A percentile compares a stretch with the other conserved stretches of the same genome.
phyloP scores from a whole-genome alignment of 305 asterid genomes.

The Plantago rigida region DNA sequence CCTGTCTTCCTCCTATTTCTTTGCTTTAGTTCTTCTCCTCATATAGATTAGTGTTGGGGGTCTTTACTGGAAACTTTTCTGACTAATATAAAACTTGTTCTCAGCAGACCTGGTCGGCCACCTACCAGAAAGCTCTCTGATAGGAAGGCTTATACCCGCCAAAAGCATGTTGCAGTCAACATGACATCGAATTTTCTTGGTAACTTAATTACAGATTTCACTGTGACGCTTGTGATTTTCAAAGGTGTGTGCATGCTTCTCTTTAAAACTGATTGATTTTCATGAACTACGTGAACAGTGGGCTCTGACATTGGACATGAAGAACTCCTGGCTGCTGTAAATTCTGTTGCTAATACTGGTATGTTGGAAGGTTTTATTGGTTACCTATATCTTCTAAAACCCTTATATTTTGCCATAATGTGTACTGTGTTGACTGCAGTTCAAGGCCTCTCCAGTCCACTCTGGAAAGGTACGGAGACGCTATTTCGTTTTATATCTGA shows the following conservation, averaged over 20 bases:
- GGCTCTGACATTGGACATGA: constrained; percentile 83
- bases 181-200: constrained; percentile 69
- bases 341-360: constrained; percentile 71
- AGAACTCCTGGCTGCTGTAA: constrained; percentile 86
- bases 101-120: constrained; percentile 73
- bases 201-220: constrained; percentile 26
- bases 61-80: constrained; percentile 15
- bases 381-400: constrained; percentile 14
- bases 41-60: constrained; percentile 6
- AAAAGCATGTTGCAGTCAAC: constrained; percentile 53
- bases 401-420: constrained; percentile 27
- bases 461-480: constrained; percentile 83
- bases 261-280: constrained; percentile 22
- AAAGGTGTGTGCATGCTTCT: constrained; percentile 10
- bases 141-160: constrained; percentile 71
- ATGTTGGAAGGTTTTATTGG: constrained; percentile 21
- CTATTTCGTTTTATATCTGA: constrained; percentile 64
- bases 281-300: constrained; percentile 34
- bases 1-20: constrained; percentile 12
- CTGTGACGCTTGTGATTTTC: constrained; percentile 17
- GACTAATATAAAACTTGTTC: constrained; percentile 29
- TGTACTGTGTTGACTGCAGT: constrained; percentile 38
- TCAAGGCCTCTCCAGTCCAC: constrained; percentile 63
- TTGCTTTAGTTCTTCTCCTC: constrained; percentile 14
- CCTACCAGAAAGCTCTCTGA: constrained; percentile 81